Conservation (phyloP, 1,284 basidiomycete genomes). For the Cryptococcus floricola region DNA sequence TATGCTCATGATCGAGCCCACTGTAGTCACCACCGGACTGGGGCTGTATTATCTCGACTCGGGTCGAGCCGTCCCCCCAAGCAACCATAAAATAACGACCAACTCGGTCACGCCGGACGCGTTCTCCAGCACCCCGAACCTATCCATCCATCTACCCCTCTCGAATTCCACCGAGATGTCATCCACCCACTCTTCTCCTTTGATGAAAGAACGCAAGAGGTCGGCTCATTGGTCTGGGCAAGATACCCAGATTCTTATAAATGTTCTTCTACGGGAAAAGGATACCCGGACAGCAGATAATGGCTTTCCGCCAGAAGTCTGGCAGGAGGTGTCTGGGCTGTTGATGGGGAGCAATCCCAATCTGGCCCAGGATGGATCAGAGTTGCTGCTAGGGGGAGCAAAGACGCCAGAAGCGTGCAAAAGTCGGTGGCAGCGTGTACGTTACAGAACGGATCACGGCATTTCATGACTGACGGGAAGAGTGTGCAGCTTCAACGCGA, state of each 20-base stretch:
- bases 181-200: slow-evolving; percentile 16
- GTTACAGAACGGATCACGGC: neutral
- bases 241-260: slow-evolving; percentile 35
- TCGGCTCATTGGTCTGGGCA: slow-evolving; percentile 41
- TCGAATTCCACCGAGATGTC: slow-evolving; percentile 8
- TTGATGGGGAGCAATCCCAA: slow-evolving; percentile 19
- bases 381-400: slow-evolving; percentile 29
- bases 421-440: slow-evolving; percentile 40
- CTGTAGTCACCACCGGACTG: too few relatives aligned
- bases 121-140: too few relatives aligned
- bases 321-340: slow-evolving; percentile 30
- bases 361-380: too few relatives aligned
- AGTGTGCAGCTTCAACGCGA: slow-evolving; percentile 33
- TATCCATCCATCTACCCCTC: too few relatives aligned
- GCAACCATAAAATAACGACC: too few relatives aligned
- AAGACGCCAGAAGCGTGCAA: slow-evolving; percentile 46
- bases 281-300: slow-evolving; percentile 39
- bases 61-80: too few relatives aligned
- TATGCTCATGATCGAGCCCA: too few relatives aligned
- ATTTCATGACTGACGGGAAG: neutral
- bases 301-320: slow-evolving; percentile 44
- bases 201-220: slow-evolving; percentile 34
- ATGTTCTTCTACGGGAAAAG: slow-evolving; percentile 28
- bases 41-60: too few relatives aligned
- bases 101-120: too few relatives aligned